These are phyloP conservation scores for Colletotrichum sp. DNA, from an alignment of 2,329 filamentous ascomycete genomes.

Conservation along the genomic window DNA sequence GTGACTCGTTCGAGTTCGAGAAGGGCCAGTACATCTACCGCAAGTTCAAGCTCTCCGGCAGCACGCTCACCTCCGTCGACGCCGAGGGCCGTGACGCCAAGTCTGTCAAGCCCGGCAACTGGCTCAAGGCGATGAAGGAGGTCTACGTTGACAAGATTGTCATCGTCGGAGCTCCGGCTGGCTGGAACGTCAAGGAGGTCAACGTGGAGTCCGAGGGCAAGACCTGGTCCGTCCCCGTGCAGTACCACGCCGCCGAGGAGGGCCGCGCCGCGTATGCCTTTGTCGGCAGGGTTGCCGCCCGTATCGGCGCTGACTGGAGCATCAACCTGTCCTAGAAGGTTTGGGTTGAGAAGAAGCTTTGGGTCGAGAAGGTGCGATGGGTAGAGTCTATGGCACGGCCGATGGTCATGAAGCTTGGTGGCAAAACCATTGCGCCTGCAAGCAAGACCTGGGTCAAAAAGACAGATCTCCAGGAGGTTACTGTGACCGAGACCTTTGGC, in stretches of 20 bases:
- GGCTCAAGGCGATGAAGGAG: conserved; percentile 78
- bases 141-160: conserved; percentile 86
- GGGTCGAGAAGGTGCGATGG: background rate
- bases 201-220: conserved; percentile 57
- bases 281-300: conserved; percentile 55
- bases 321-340: conserved; percentile 36
- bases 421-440: background rate
- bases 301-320: conserved; percentile 60
- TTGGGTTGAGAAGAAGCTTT: background rate
- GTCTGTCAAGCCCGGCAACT: conserved; percentile 67
- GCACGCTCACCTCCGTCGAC: conserved; percentile 72
- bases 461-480: background rate
- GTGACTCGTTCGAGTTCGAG: conserved; percentile 89
- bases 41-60: conserved; percentile 69
- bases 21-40: conserved; percentile 89
- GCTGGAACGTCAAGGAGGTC: conserved; percentile 71
- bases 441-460: background rate
- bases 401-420: background rate
- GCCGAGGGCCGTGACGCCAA: conserved; percentile 59
- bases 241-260: conserved; percentile 58
- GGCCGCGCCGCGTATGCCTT: conserved; percentile 57
- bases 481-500: background rate
- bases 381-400: background rate
- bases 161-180: conserved; percentile 76
- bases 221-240: conserved; percentile 62